Evolutionary conservation across 2,329 filamentous ascomycete species (phyloP), one percentile per base, ranked within the genome.

Genomic region (Clarireedia sp.): DNA sequence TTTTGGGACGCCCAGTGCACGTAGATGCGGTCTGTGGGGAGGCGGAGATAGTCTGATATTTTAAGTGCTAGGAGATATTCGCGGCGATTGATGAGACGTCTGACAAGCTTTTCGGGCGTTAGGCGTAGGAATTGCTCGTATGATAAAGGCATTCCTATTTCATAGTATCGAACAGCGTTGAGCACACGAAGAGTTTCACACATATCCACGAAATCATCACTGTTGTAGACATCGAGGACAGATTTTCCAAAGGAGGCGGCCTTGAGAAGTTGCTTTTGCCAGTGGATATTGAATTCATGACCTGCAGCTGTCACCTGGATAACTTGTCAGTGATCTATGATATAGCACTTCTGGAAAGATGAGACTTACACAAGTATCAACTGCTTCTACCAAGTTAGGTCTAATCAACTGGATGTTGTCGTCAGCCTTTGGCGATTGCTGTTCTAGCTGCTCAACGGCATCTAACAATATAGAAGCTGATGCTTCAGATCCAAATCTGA

Each of bases 131-230:
- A 97, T 70, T 99, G 92, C 60, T 96, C 91, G 67, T 94, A 95
- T 3, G 91, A 95, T 4, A 99, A 71, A 0, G 92, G 90, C 21
- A 99, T 75, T 2, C 94, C 94, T 52, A 97, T 81, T 65, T 95
- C 88, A 68, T 94, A 97, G 70, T 88, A 95, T 51, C 94, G 85
- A 12, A 92, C 87, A 6, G 92, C 92, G 65, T 96, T 97, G 48
- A 99, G 77, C 0, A 99, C 91, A 16, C 94, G 86, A 16, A 99
- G 74, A 0, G 86, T 94, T 70, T 99, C 92, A 63, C 90, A 96
- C 86, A 96, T 97, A 60, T 97, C 92, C 53, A 99, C 94, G 71
- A 97, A 99, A 62, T 99, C 92, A 67, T 99, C 94, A 67, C 91
- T 96, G 71, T 94, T 96, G 73, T 97, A 99, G 12, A 97, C 84